Conservation (phyloP, 2,329 filamentous ascomycete genomes). For the Nemania bipapillata region DNA sequence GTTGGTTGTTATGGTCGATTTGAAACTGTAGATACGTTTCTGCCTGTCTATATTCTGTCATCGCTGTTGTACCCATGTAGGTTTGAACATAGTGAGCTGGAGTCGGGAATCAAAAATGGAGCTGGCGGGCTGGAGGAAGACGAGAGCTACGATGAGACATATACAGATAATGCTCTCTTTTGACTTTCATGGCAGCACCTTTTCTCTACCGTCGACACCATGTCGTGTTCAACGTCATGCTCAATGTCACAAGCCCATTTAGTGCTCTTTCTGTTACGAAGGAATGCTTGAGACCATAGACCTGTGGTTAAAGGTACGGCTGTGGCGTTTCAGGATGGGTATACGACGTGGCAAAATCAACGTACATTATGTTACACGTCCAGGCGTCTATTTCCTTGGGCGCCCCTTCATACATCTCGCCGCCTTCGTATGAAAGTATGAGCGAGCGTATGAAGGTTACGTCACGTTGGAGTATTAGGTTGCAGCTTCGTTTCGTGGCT, state of each 20-base stretch:
- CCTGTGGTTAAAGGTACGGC: not conserved
- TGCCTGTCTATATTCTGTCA: slow-evolving; percentile 18
- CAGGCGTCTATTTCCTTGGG: not conserved
- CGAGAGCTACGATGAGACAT: not conserved
- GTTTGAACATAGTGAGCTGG: slow-evolving; percentile 6
- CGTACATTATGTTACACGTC: not conserved
- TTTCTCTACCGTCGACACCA: too few species aligned
- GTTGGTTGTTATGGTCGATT: not conserved
- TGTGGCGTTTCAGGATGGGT: not conserved
- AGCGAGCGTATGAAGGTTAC: too few species aligned
- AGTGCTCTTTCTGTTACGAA: not conserved
- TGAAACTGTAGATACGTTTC: slow-evolving; percentile 12
- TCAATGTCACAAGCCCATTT: slow-evolving; percentile 1
- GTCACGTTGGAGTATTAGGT: not conserved
- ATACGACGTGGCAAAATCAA: not conserved
- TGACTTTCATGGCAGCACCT: not conserved
- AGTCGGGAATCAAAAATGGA: not conserved
- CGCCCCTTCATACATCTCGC: not conserved
- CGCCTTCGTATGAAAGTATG: not conserved
- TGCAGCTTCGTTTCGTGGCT: not conserved
- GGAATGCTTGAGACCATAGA: not conserved
- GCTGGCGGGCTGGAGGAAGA: not conserved
- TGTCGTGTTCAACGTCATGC: not conserved
- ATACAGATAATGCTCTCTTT: not conserved
- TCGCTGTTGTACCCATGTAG: slow-evolving; percentile 1